These are phyloP conservation scores for Microdochium bolleyi DNA, from an alignment of 2,329 filamentous ascomycete genomes.

Conservation along the genomic window DNA sequence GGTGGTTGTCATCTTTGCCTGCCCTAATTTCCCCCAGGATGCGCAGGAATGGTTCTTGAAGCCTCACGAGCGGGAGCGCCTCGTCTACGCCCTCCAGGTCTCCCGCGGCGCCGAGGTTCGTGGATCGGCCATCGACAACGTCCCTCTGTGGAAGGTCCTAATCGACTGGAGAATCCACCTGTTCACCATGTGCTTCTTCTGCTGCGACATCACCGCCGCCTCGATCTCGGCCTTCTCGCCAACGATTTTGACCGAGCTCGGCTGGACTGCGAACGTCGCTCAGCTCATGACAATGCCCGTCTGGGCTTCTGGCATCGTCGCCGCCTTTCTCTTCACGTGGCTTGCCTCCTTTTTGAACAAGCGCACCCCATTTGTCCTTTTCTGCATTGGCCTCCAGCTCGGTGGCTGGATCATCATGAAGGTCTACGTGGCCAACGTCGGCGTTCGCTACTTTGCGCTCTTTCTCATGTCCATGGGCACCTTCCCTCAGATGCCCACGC, in stretches of 20 bases:
- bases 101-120: conserved; percentile 14
- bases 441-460: conserved; percentile 16
- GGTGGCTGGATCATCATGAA: conserved; percentile 18
- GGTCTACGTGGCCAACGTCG: conserved; percentile 11
- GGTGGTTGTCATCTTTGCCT: conserved; percentile 10
- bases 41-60: conserved; percentile 18
- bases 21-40: conserved; percentile 17
- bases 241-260: conserved; percentile 17
- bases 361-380: conserved; percentile 15
- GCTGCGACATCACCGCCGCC: conserved; percentile 17
- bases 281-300: conserved; percentile 20
- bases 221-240: conserved; percentile 16
- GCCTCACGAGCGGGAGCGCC: conserved; percentile 11
- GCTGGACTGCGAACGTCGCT: conserved; percentile 12
- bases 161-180: conserved; percentile 19
- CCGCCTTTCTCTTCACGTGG: conserved; percentile 14
- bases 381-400: conserved; percentile 13
- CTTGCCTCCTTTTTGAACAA: conserved; percentile 10
- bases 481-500: conserved; percentile 18
- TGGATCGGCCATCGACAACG: conserved; percentile 12
- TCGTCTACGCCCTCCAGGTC: conserved; percentile 11
- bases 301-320: conserved; percentile 16
- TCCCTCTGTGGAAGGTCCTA: conserved; percentile 15
- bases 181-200: conserved; percentile 20
- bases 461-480: conserved; percentile 19